phyloP scores from a whole-genome alignment of 2,329 filamentous ascomycete genomes.

The Neocatenulostroma microsporum region DNA sequence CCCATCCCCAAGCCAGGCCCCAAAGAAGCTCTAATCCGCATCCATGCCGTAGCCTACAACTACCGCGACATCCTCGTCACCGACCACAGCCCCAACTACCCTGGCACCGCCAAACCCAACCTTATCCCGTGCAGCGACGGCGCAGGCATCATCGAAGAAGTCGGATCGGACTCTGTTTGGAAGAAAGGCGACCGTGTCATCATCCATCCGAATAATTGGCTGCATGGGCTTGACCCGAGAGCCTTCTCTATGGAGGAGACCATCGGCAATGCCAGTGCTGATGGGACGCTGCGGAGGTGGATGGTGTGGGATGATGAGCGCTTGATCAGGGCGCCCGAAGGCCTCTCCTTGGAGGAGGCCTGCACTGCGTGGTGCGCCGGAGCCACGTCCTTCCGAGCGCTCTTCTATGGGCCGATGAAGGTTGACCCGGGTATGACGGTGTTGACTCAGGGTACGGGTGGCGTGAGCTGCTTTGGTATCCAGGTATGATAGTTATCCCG shows the following conservation, averaged over 20 bases:
- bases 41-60: constrained; percentile 45
- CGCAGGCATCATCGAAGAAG: constrained; percentile 51
- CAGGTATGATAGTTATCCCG: constrained; percentile 8
- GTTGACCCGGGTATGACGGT: constrained; percentile 24
- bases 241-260: constrained; percentile 34
- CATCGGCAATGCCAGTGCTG: constrained; percentile 45
- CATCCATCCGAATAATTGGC: constrained; percentile 29
- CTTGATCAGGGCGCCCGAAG: constrained; percentile 48
- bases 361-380: constrained; percentile 52
- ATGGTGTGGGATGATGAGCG: constrained; percentile 45
- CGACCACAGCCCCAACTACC: constrained; percentile 14
- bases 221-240: constrained; percentile 11
- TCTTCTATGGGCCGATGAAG: constrained; percentile 50
- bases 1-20: constrained; percentile 25
- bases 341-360: constrained; percentile 52
- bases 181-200: constrained; percentile 54
- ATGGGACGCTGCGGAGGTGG: constrained; percentile 52
- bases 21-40: constrained; percentile 42
- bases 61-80: constrained; percentile 38
- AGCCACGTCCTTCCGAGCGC: constrained; percentile 43
- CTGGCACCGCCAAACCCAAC: constrained; percentile 12
- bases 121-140: constrained; percentile 63
- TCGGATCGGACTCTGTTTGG: constrained; percentile 35
- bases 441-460: constrained; percentile 37
- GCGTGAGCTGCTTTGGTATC: constrained; percentile 34